Conservation (phyloP, 257 asterid species). For the Solanum bulbocastanum region DNA sequence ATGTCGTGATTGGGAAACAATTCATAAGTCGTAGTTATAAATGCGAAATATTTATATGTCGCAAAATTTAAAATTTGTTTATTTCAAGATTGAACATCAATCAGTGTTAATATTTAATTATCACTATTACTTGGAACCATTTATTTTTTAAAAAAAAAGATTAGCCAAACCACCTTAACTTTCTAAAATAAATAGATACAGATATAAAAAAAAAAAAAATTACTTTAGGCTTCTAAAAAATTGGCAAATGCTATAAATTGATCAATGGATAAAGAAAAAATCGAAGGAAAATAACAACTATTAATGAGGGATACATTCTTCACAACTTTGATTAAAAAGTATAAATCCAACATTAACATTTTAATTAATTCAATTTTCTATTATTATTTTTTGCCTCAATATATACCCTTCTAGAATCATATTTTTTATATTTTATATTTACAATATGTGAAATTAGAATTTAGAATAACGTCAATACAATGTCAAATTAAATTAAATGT, state of each 20-base stretch:
- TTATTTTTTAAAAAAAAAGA: no score
- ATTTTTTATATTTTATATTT: neutral
- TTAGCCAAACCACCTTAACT: neutral
- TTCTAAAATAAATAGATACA: neutral
- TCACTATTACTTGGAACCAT: neutral
- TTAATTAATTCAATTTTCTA: neutral
- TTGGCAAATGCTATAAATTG: no score
- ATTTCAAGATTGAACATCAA: no score
- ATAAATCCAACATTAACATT: neutral
- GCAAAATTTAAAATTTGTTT: no score
- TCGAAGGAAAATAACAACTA: no score
- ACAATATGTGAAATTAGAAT: neutral
- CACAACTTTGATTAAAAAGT: neutral
- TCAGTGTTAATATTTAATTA: neutral
- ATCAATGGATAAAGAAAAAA: no score
- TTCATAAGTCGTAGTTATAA: neutral
- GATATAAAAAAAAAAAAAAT: neutral
- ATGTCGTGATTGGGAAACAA: neutral
- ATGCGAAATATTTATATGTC: neutral
- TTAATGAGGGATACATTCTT: neutral
- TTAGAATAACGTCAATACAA: neutral
- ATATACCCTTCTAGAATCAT: neutral
- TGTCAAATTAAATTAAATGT: neutral
- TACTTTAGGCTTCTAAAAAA: neutral
- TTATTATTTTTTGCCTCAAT: neutral